A percentile compares a stretch with the other conserved stretches of the same genome.
Evolutionary conservation across 2,329 filamentous ascomycete genomes (phyloP).

Genomic region (Chaetomium sp.): DNA sequence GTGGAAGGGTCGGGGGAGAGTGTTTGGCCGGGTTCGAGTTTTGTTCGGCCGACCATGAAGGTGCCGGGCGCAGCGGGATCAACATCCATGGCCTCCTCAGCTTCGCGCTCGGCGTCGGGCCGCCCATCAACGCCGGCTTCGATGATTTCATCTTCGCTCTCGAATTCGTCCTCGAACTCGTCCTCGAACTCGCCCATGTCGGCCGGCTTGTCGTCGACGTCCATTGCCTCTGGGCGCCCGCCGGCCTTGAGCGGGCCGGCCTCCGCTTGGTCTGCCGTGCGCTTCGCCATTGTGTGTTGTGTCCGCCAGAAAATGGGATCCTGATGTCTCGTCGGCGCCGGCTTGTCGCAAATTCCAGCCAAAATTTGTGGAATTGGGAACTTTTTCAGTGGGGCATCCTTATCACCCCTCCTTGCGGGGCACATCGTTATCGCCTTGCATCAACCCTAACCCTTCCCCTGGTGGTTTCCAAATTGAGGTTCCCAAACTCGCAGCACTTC

Average conservation of each 20-base stretch:
- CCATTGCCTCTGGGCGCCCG: constrained; percentile 57
- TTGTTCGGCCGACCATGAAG: constrained; percentile 91
- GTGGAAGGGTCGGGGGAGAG: constrained; percentile 87
- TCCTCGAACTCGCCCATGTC: constrained; percentile 84
- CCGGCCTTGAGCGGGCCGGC: constrained; percentile 53
- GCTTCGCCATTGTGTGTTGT: constrained; percentile 49
- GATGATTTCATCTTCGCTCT: constrained; percentile 83
- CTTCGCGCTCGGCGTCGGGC: constrained; percentile 86
- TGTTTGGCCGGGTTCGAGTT: constrained; percentile 84
- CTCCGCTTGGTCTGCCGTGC: constrained; percentile 45
- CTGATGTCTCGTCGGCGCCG: too few relatives aligned
- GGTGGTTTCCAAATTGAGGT: too few relatives aligned
- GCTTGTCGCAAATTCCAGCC: constrained; percentile 13
- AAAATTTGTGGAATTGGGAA: constrained; percentile 23
- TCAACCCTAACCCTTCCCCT: not conserved
- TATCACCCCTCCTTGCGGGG: constrained; percentile 14
- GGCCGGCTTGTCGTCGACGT: constrained; percentile 51
- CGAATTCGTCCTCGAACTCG: constrained; percentile 87
- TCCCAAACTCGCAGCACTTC: not conserved
- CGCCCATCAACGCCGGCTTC: constrained; percentile 91
- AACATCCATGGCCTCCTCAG: constrained; percentile 90
- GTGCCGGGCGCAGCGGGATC: constrained; percentile 65
- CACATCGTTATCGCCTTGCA: not conserved
- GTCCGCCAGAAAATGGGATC: too few relatives aligned
- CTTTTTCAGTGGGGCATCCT: constrained; percentile 21